These are phyloP conservation scores for Salix purpurea DNA, from an alignment of 345 rosid genomes.

Conservation along the genomic window DNA sequence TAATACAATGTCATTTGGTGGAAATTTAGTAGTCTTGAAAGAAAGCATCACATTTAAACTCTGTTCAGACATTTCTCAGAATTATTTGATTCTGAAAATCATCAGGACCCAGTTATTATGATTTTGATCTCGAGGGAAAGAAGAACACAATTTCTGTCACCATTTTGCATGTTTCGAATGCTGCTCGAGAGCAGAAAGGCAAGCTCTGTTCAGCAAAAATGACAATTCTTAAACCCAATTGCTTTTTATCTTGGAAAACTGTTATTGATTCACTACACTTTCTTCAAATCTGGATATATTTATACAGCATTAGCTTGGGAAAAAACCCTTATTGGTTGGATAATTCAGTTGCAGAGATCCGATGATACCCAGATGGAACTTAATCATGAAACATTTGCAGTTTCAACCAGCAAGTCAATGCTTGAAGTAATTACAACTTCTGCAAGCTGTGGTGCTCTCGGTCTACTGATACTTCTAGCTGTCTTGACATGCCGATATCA, in stretches of 20 bases:
- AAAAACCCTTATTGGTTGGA: not conserved
- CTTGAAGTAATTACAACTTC: too few species aligned
- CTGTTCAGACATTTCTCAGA: not conserved
- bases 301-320: not conserved
- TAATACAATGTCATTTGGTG: not conserved
- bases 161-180: not conserved
- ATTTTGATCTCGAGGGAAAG: not conserved
- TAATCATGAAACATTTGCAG: too few species aligned
- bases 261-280: not conserved
- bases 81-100: not conserved
- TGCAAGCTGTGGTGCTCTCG: too few species aligned
- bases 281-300: not conserved
- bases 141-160: not conserved
- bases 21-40: not conserved
- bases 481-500: too few species aligned
- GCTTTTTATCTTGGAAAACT: not conserved
- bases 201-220: not conserved
- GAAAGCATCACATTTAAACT: not conserved
- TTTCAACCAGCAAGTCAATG: too few species aligned
- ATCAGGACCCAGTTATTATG: not conserved
- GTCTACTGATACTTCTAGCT: too few species aligned
- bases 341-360: not conserved
- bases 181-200: not conserved
- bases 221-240: not conserved
- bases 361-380: too few species aligned